These are phyloP conservation scores for Ettlia oleoabundans DNA, from an alignment of 139 green algal genomes.

Conservation along the genomic window DNA sequence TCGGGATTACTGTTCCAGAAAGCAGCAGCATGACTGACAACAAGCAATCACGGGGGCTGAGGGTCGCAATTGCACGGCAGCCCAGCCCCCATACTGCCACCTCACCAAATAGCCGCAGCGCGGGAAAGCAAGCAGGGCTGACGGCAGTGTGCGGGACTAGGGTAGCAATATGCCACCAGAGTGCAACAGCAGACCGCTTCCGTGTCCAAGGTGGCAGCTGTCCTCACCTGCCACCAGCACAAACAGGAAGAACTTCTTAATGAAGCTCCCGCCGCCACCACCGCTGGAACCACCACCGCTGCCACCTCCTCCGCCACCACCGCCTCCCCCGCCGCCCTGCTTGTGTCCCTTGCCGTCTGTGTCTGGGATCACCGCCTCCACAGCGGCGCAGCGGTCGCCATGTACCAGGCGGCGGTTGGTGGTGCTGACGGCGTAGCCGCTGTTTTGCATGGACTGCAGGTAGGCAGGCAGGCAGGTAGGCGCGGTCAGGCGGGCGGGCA, in stretches of 20 bases:
- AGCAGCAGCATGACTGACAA: no score
- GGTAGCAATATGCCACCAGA: no score
- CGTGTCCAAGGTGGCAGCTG: no score
- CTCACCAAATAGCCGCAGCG: neutral
- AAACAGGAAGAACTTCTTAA: conserved; percentile 44
- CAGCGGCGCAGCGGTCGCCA: conserved; percentile 60
- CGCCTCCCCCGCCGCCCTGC: conserved; percentile 13
- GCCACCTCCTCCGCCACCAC: conserved; percentile 17
- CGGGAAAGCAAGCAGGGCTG: no score
- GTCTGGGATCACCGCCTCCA: conserved; percentile 64
- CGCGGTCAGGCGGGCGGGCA: no score
- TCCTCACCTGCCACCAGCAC: conserved; percentile 41
- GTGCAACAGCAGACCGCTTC: no score
- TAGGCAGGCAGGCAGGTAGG: neutral
- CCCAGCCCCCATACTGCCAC: neutral
- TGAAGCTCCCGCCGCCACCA: neutral
- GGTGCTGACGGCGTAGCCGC: conserved; percentile 25
- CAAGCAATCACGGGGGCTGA: no score
- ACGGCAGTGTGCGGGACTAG: no score
- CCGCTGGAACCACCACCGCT: neutral
- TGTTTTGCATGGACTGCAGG: conserved; percentile 15
- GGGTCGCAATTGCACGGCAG: neutral
- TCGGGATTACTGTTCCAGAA: no score
- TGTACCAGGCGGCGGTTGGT: conserved; percentile 68
- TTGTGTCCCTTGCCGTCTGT: conserved; percentile 67